Base-by-base conservation (phyloP, 1,139 yeast species). In the Saccharomyces hybrid region DNA sequence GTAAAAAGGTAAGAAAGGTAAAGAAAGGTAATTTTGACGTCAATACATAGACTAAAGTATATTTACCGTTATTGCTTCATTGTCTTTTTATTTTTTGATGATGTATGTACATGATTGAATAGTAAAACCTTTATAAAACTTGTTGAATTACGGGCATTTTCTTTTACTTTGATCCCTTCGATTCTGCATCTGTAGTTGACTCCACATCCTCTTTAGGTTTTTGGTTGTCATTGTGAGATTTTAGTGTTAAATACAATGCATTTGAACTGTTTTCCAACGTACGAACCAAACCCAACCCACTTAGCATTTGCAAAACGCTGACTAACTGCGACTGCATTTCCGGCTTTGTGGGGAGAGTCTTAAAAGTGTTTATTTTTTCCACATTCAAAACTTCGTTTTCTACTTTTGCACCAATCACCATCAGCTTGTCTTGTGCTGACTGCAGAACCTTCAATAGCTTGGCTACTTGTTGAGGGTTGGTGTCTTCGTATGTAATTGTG, bases 221-320 rank as follows among this genome's bases (percentile, higher is more conserved):
- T 28, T 41, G 62, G 56, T 67, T 68, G 50, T 71, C 67, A 52
- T 63, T 66, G 55, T 84, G 83, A 59, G 83, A 76, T 57, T 84
- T 83, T 71, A 90, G 72, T 6, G 95, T 87, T 70, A 90, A 76
- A 64, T 88, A 88, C 62, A 91, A 78, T 57, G 76, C 73, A 61
- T 82, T 82, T 31, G 87, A 74, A 20, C 88, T 76, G 29, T 87
- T 72, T 71, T 87, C 85, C 70, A 91, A 78, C 28, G 96, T 88
- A 71, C 81, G 81, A 5, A 88, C 95, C 68, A 91, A 78, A 2
- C 96, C 95, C 48, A 90, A 95, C 65, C 97, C 98, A 57, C 96
- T 88, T 59, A 88, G 78, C 55, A 86, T 74, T 14, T 91, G 84
- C 68, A 91, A 81, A 57, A 89, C 77, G n/a, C 96, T 96, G 26